Evolutionary conservation across 2,329 filamentous ascomycete species (phyloP).

Genomic region (Fusarium anguioides): DNA sequence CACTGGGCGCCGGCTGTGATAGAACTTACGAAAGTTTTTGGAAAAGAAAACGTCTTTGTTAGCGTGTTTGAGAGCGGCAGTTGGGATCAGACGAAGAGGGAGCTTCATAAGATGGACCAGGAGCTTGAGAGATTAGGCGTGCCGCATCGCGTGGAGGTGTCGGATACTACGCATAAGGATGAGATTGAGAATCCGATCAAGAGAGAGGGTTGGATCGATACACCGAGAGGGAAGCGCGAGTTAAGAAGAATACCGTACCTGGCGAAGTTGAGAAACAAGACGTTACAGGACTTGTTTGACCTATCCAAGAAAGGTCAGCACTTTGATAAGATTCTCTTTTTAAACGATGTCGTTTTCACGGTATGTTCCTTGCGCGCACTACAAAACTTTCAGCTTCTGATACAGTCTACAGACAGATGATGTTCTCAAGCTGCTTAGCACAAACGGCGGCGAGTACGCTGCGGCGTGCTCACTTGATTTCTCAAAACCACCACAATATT

Average conservation of each 20-base stretch:
- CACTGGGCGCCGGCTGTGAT: slow-evolving; percentile 73
- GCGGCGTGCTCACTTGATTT: slow-evolving; percentile 73
- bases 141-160: slow-evolving; percentile 65
- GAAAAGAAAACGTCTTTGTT: slow-evolving; percentile 73
- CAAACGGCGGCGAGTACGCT: slow-evolving; percentile 68
- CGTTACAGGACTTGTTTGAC: slow-evolving; percentile 68
- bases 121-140: slow-evolving; percentile 65
- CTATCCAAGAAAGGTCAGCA: slow-evolving; percentile 61
- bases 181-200: slow-evolving; percentile 59
- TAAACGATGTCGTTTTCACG: slow-evolving; percentile 73
- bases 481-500: slow-evolving; percentile 62
- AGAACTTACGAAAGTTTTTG: slow-evolving; percentile 66
- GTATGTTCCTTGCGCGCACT: slow-evolving; percentile 49
- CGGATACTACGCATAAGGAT: slow-evolving; percentile 68
- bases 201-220: slow-evolving; percentile 71
- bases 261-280: slow-evolving; percentile 70
- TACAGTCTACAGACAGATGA: slow-evolving; percentile 61
- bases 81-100: slow-evolving; percentile 74
- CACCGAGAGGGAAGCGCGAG: slow-evolving; percentile 63
- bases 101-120: slow-evolving; percentile 66
- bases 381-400: not conserved
- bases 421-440: slow-evolving; percentile 65
- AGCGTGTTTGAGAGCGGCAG: slow-evolving; percentile 76
- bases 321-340: slow-evolving; percentile 69
- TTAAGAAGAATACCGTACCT: slow-evolving; percentile 76